Evolutionary conservation across 805 yeast species (phyloP), one percentile per base, ranked within the genome.

Genomic region (Yarrowia porcina): DNA sequence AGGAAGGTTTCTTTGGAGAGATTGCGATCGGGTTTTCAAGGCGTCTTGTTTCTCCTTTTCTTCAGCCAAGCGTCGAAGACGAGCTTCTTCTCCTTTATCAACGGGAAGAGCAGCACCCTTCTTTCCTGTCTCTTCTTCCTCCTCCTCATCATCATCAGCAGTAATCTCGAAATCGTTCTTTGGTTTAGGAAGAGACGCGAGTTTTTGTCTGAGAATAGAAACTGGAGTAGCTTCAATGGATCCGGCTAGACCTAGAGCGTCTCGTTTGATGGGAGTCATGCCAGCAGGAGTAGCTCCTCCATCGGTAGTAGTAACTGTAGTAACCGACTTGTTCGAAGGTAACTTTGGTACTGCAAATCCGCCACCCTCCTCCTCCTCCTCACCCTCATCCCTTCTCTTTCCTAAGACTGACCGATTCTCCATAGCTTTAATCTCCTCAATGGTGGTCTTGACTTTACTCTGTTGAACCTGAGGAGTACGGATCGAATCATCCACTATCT

Each of bases 11-110:
- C 72, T 70, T 67, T 80, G 83, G 0, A 82, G 71, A 1, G 76
- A 85, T 64, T 74, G 78, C 0, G 87, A 80, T 52, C 83, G 68
- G 39, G 83, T 70, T 8, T 74, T 66, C 35, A 74, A 65, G 12
- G 72, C 74, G 41, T 65, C 66, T 17, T 63, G 66, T 47, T 67
- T 65, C 25, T 59, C 36, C 56, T 70, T 61, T 47, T 64, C 50
- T 38, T 66, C 62, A 30, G 52, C 67, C n/a, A 52, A 13, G 9
- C 28, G 28, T 25, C 28, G 28, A n/a, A n/a, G n/a, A n/a, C 72
- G 65, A 10, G 69, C 73, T 30, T 71, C 67, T 63, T 75, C 77
- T 7, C 67, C 69, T 9, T 71, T 71, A 25, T 71, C 74, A 11
- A 70, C 71, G 7, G 67, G 68, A 4, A 65, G 11, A 8, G 6